A percentile compares a stretch with the other conserved stretches of the same genome.
Evolutionary conservation across 805 yeast species (phyloP).

Genomic region (Candida cerambycidarum): DNA sequence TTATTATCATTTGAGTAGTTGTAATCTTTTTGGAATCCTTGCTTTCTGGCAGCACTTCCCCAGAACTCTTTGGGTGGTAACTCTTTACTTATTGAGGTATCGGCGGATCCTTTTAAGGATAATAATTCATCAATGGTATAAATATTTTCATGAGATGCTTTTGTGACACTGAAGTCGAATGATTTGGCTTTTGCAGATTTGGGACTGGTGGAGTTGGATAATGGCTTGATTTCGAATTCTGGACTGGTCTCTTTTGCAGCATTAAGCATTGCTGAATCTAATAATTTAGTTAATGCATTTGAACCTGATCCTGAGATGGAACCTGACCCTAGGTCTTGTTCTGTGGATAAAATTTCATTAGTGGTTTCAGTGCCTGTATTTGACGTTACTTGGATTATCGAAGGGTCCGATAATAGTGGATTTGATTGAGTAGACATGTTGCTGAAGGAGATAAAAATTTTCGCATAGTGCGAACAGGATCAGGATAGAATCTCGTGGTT

Average conservation of each 20-base stretch:
- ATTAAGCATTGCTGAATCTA: constrained; percentile 47
- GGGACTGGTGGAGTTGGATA: constrained; percentile 31
- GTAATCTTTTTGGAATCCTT: constrained; percentile 6
- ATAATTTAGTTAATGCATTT: constrained; percentile 37
- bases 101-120: constrained; percentile 4
- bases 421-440: constrained; percentile 12
- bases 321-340: too few species aligned
- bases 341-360: constrained; percentile 14
- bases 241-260: constrained; percentile 47
- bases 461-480: background rate
- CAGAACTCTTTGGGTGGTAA: constrained; percentile 18
- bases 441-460: constrained; percentile 3
- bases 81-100: constrained; percentile 1
- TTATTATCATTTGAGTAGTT: constrained; percentile 11
- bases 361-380: constrained; percentile 27
- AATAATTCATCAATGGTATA: constrained; percentile 14
- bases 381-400: constrained; percentile 24
- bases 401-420: constrained; percentile 30
- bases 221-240: constrained; percentile 21
- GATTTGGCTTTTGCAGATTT: constrained; percentile 39
- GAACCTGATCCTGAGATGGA: constrained; percentile 2
- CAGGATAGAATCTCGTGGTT: too few species aligned
- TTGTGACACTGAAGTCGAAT: constrained; percentile 16
- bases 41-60: constrained; percentile 12
- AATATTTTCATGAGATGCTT: constrained; percentile 13